Evolutionary conservation across 2,329 filamentous ascomycete species (phyloP), one percentile per base, ranked within the genome.

Genomic region (Fusarium sp.): DNA sequence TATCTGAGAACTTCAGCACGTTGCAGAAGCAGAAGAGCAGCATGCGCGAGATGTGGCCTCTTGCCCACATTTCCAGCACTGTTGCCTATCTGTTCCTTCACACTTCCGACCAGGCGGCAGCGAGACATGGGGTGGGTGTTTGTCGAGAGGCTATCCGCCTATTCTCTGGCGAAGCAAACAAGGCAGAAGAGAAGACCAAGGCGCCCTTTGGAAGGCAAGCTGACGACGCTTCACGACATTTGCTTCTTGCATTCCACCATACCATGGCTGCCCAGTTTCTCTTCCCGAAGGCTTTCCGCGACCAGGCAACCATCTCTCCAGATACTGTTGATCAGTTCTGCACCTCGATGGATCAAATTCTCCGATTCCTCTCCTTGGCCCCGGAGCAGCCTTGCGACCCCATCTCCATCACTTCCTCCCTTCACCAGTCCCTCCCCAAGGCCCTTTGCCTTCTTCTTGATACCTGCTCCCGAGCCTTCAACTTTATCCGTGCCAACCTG

Each of bases 1-100:
- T 83, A 20, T 83, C 81, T 1, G 81, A 82, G 50, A 83, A 83
- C 70, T 80, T 83, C 63, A 82, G 80, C 69, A 83, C 81, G 0
- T 58, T 83, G 1, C 81, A 82, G 61, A 80, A 79, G 58, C 81
- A 83, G 56, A 83, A 81, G 74, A 70, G 74, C 8, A 79, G 77
- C 22, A 80, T 82, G 58, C 73, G 77, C 36, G 81, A 83, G 60
- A 81, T 82, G 77, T 81, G 81, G 77, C 81, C 81, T 1, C 71
- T 83, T 6, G 81, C 81, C 1, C 77, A 83, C 40, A 76, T 83
- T 31, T 73, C 78, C 27, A 81, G 78, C 45, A 76, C 80, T 20
- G 74, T 81, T 31, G 79, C 80, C 18, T 80, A 80, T 69, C 72
- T 80, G 29, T 79, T 78, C 29, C 61, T 67, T 1, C 69, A 70